A percentile compares a stretch with the other conserved stretches of the same genome.
phyloP scores from a whole-genome alignment of 495 filamentous ascomycete genomes.

The Aspergillus indologenus region DNA sequence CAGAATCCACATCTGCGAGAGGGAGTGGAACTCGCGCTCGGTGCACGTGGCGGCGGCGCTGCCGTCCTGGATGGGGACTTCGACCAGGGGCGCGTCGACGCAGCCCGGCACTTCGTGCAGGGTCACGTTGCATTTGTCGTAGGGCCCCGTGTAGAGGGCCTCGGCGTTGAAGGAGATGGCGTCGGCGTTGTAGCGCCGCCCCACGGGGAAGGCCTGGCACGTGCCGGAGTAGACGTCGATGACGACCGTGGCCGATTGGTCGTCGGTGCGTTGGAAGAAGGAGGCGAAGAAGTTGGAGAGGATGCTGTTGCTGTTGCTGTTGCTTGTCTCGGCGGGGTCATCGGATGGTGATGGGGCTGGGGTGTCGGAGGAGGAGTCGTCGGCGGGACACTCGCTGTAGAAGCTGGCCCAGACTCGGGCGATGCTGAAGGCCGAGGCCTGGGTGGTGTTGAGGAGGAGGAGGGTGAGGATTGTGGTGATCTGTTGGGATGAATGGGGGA shows the following conservation, averaged over 20 bases:
- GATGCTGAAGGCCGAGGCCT: not conserved
- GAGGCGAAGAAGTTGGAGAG: not conserved
- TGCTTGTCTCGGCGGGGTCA: not conserved
- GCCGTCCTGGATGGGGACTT: conserved; percentile 14
- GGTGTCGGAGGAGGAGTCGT: not conserved
- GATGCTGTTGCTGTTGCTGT: not conserved
- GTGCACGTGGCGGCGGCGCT: conserved; percentile 26
- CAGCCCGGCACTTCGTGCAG: conserved; percentile 39
- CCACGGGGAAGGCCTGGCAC: conserved; percentile 21
- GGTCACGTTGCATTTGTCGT: conserved; percentile 33
- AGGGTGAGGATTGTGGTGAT: conserved; percentile 18
- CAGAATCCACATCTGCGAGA: not conserved
- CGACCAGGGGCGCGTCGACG: conserved; percentile 31
- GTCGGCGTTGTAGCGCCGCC: conserved; percentile 25
- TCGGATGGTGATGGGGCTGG: not conserved
- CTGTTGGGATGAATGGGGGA: not conserved
- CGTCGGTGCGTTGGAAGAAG: not conserved
- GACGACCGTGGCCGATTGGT: not conserved
- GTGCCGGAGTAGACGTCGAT: not conserved
- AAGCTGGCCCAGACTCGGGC: not conserved
- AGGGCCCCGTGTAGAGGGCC: conserved; percentile 18
- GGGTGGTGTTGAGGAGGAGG: conserved; percentile 26
- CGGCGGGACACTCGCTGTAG: not conserved
- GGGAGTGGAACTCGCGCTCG: conserved; percentile 17
- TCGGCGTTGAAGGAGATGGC: conserved; percentile 35